These are phyloP conservation scores for Blastocystis sp. DNA, from an alignment of 352 stramenopile genomes.

Conservation along the genomic window DNA sequence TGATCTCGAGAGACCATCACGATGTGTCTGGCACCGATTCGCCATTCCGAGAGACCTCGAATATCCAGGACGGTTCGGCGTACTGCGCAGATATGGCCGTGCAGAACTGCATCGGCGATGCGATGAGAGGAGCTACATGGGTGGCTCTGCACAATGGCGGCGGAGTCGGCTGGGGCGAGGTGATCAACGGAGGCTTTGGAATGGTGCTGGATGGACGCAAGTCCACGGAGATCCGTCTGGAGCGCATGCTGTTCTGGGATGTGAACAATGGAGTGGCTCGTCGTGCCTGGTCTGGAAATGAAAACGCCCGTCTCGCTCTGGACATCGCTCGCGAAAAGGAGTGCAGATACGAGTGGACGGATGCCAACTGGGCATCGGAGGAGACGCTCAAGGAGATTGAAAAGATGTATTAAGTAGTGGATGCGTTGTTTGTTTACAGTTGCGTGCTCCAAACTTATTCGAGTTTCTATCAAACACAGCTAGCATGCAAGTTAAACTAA, in stretches of 20 bases:
- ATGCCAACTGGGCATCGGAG: conserved; percentile 63
- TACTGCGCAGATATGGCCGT: conserved; percentile 81
- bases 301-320: conserved; percentile 75
- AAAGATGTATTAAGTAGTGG: background rate
- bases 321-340: conserved; percentile 75
- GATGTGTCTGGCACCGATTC: conserved; percentile 79
- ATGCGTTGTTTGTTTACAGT: background rate
- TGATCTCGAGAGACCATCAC: conserved; percentile 78
- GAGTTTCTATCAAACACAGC: background rate
- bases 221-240: conserved; percentile 69
- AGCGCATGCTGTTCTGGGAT: conserved; percentile 76
- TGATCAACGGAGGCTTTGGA: conserved; percentile 79
- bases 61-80: conserved; percentile 75
- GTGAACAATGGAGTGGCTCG: conserved; percentile 79
- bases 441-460: background rate
- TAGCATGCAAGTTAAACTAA: background rate
- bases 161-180: conserved; percentile 78
- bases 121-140: conserved; percentile 75
- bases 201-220: conserved; percentile 76
- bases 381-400: conserved; percentile 63
- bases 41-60: conserved; percentile 79
- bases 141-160: conserved; percentile 79
- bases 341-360: conserved; percentile 68
- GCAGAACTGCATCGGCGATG: conserved; percentile 78
- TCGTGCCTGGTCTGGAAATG: conserved; percentile 75